These are phyloP conservation scores for Fusarium drepaniforme DNA, from an alignment of 2,329 filamentous ascomycete species.

Conservation along the genomic window DNA sequence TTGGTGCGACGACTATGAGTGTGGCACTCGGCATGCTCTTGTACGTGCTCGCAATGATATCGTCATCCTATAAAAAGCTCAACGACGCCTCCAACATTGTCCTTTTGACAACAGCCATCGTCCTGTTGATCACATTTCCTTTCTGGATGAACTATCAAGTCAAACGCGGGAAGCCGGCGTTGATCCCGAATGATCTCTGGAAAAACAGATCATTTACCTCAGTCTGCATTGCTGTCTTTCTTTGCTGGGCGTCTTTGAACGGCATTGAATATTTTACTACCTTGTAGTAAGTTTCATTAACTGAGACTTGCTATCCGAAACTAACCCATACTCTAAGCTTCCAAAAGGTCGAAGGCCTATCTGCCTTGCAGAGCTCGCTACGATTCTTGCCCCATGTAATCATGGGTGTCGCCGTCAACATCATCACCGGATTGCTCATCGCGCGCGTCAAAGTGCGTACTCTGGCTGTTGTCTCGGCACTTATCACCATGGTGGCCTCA, in stretches of 20 bases:
- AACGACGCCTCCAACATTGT: constrained; percentile 55
- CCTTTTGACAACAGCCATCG: constrained; percentile 57
- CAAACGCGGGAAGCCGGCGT: constrained; percentile 59
- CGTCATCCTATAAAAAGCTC: constrained; percentile 54
- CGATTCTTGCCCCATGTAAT: constrained; percentile 62
- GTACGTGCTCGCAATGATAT: constrained; percentile 62
- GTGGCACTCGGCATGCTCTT: constrained; percentile 61
- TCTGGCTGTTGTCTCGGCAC: constrained; percentile 53
- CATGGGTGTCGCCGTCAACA: constrained; percentile 56
- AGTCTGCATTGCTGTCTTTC: constrained; percentile 64
- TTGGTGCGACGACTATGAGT: constrained; percentile 60
- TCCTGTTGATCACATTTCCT: constrained; percentile 62
- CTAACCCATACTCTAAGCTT: constrained; percentile 51
- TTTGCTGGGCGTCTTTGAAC: constrained; percentile 61
- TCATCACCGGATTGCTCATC: constrained; percentile 57
- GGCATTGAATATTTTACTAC: constrained; percentile 61
- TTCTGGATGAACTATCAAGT: constrained; percentile 67
- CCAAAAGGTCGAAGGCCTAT: constrained; percentile 60
- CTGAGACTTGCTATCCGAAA: background rate
- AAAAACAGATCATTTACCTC: constrained; percentile 65
- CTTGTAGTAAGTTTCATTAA: constrained; percentile 54
- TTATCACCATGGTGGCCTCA: constrained; percentile 60
- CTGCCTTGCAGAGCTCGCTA: constrained; percentile 59
- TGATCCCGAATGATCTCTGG: constrained; percentile 73
- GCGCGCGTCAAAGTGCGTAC: constrained; percentile 53